Evolutionary conservation across 2,329 filamentous ascomycete species (phyloP).

Genomic region (Fusarium circinatum): DNA sequence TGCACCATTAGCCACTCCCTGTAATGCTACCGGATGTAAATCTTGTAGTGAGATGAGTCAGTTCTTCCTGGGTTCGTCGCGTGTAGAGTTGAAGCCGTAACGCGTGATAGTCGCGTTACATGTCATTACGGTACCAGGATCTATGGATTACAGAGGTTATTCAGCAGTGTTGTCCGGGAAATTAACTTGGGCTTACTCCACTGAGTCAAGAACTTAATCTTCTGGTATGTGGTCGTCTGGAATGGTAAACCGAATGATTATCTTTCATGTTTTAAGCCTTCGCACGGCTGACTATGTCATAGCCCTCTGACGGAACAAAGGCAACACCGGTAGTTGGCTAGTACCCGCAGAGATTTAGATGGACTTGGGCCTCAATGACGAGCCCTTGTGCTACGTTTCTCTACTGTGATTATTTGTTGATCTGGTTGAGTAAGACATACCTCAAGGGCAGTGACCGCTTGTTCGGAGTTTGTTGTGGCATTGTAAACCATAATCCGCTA

Average conservation of each 20-base stretch:
- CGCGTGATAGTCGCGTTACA: accelerated
- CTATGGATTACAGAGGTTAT: accelerated
- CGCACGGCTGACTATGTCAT: not conserved
- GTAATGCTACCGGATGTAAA: accelerated
- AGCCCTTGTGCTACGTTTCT: no score
- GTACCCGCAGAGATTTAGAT: no score
- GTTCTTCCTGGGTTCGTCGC: accelerated
- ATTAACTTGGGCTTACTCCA: accelerated
- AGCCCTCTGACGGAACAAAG: not conserved
- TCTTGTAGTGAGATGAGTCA: no score
- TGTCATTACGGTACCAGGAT: not conserved
- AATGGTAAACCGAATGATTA: not conserved
- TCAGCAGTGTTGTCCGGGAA: not conserved
- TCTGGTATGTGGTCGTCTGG: not conserved
- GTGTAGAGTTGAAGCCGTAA: not conserved
- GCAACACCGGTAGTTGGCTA: not conserved
- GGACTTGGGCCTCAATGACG: accelerated
- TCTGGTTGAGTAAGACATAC: no score
- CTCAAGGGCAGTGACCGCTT: no score
- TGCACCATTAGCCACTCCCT: no score
- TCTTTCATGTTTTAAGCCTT: accelerated
- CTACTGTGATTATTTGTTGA: no score
- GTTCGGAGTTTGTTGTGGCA: no score
- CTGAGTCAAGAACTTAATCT: no score
- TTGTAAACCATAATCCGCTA: no score